These are phyloP conservation scores for Tolypocladium nubicola DNA, from an alignment of 2,329 filamentous ascomycete genomes.

Conservation along the genomic window DNA sequence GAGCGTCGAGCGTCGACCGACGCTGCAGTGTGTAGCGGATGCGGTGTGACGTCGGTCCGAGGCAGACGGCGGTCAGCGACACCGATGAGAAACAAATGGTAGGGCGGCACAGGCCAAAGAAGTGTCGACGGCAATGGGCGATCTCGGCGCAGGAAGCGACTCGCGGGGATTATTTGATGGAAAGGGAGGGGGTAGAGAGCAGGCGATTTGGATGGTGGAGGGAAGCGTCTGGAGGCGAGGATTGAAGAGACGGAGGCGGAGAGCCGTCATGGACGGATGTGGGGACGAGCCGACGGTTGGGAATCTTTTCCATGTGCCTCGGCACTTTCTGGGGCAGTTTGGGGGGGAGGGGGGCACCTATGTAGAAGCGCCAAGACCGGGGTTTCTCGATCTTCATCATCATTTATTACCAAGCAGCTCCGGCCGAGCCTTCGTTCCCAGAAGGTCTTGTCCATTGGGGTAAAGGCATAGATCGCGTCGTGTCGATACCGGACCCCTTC, in stretches of 20 bases:
- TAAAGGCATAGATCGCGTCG: too few species aligned
- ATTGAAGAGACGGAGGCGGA: background rate
- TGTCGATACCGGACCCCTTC: background rate
- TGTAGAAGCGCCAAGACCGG: too few species aligned
- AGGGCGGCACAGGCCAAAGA: background rate
- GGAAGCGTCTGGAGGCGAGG: background rate
- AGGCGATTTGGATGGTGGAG: background rate
- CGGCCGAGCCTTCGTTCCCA: too few species aligned
- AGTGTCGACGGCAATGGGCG: background rate
- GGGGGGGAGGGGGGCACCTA: too few species aligned
- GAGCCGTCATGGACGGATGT: background rate
- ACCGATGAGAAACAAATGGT: background rate
- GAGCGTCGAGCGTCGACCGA: background rate
- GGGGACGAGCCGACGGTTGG: background rate
- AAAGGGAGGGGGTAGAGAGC: background rate
- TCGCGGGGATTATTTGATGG: background rate
- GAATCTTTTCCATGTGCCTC: constrained; percentile 2
- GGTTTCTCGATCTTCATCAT: too few species aligned
- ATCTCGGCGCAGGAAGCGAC: background rate
- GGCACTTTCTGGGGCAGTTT: background rate
- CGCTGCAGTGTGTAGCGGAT: background rate
- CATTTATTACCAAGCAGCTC: too few species aligned
- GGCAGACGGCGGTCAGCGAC: background rate
- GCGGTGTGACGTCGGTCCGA: background rate
- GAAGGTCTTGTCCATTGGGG: too few species aligned